phyloP scores from a whole-genome alignment of 2,329 filamentous ascomycete genomes.

The Lithohypha guttulata region DNA sequence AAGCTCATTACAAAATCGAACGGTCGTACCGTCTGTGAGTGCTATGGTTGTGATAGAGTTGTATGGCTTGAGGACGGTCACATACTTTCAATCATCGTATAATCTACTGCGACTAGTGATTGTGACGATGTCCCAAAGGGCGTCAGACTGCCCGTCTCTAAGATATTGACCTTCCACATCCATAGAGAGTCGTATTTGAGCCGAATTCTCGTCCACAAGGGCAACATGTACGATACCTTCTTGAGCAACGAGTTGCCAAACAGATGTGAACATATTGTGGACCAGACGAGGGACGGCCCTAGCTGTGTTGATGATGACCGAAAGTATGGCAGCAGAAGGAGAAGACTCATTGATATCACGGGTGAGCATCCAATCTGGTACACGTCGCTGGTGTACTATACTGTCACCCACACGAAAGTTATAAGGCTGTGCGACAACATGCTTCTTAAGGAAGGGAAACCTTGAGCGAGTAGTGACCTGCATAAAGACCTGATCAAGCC shows the following conservation, averaged over 20 bases:
- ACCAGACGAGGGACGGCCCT: neutral
- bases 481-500: neutral
- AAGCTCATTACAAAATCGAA: no score
- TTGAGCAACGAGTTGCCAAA: constrained; percentile 1
- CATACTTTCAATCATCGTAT: no score
- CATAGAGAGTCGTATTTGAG: no score
- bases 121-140: no score
- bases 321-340: neutral
- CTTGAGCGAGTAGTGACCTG: neutral
- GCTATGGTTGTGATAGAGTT: no score
- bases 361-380: constrained; percentile 2
- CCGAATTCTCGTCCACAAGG: neutral
- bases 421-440: neutral
- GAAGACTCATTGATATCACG: constrained; percentile 1
- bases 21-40: no score
- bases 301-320: neutral
- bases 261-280: neutral
- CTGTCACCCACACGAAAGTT: neutral
- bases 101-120: no score
- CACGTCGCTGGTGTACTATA: neutral
- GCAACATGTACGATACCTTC: neutral
- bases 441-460: constrained; percentile 1
- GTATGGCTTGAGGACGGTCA: no score
- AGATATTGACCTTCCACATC: no score
- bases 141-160: no score